Evolutionary conservation across 768 basidiomycete species (phyloP).

Genomic region (Suillus americanus): DNA sequence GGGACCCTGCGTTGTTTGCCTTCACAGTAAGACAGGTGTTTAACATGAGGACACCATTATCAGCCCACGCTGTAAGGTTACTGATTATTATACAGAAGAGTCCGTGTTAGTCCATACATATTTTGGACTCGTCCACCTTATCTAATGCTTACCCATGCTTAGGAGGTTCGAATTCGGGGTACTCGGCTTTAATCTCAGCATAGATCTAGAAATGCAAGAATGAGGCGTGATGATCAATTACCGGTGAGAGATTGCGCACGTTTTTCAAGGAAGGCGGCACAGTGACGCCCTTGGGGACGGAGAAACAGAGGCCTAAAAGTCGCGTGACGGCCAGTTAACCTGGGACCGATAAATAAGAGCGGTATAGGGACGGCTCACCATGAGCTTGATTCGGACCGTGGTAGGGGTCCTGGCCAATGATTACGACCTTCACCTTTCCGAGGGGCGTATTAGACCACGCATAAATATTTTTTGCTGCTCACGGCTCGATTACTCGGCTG

Average conservation of each 20-base stretch:
- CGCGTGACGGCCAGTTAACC: slow-evolving; percentile 13
- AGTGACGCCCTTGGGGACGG: slow-evolving; percentile 75
- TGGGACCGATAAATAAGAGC: slow-evolving; percentile 2
- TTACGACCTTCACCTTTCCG: slow-evolving; percentile 82
- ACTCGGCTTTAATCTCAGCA: slow-evolving; percentile 79
- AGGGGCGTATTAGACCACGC: slow-evolving; percentile 90
- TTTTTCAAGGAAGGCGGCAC: slow-evolving; percentile 84
- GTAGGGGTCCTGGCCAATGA: slow-evolving; percentile 90
- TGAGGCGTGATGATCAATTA: slow-evolving; percentile 12
- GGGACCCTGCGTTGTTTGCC: slow-evolving; percentile 73
- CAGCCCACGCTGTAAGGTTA: slow-evolving; percentile 78
- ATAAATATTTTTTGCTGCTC: slow-evolving; percentile 78
- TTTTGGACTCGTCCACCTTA: slow-evolving; percentile 7
- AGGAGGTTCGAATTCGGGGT: slow-evolving; percentile 75
- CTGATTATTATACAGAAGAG: slow-evolving; percentile 38
- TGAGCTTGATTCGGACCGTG: slow-evolving; percentile 82
- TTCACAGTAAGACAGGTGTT: slow-evolving; percentile 93
- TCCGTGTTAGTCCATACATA: slow-evolving; percentile 1
- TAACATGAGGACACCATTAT: slow-evolving; percentile 84
- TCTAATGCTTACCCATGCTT: slow-evolving; percentile 69
- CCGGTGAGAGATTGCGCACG: slow-evolving; percentile 40
- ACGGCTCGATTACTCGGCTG: slow-evolving; percentile 14
- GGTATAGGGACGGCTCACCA: slow-evolving; percentile 44
- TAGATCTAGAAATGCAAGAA: slow-evolving; percentile 62
- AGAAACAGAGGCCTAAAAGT: slow-evolving; percentile 76